These are phyloP conservation scores for Allantophomopsis cytisporea DNA, from an alignment of 2,329 filamentous ascomycete genomes.

Conservation along the genomic window DNA sequence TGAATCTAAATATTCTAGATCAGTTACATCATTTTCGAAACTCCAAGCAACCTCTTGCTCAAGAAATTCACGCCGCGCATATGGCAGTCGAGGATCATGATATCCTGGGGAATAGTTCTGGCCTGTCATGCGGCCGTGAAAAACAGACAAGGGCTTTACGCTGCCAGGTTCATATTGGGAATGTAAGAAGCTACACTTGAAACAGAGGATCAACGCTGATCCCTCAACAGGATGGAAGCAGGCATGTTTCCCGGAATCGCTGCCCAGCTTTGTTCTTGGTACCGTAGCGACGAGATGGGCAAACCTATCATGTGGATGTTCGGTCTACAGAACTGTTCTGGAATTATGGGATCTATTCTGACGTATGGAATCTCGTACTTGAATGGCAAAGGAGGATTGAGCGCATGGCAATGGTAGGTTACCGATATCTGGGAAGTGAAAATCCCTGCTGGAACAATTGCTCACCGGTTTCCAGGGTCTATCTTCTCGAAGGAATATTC, in stretches of 20 bases:
- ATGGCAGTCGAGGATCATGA: constrained; percentile 23
- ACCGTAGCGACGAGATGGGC: constrained; percentile 28
- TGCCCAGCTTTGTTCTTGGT: constrained; percentile 29
- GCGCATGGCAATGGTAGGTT: constrained; percentile 41
- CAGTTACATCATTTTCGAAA: constrained; percentile 25
- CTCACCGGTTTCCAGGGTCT: constrained; percentile 18
- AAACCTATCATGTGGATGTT: constrained; percentile 29
- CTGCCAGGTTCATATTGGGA: constrained; percentile 25
- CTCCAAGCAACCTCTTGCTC: constrained; percentile 23
- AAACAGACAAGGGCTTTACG: constrained; percentile 22
- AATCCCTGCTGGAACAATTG: constrained; percentile 12
- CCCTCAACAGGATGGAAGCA: constrained; percentile 20
- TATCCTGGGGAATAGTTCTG: constrained; percentile 23
- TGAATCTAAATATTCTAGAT: constrained; percentile 13
- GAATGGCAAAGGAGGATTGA: constrained; percentile 28
- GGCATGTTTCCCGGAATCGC: constrained; percentile 27
- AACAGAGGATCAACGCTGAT: not conserved
- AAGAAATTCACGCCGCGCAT: constrained; percentile 21
- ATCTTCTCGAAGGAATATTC: constrained; percentile 26
- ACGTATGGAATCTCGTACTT: constrained; percentile 31
- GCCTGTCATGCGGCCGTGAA: constrained; percentile 24
- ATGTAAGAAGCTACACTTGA: constrained; percentile 1
- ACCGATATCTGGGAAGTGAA: constrained; percentile 6
- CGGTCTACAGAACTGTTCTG: constrained; percentile 20
- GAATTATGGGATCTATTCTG: constrained; percentile 27